Evolutionary conservation across 768 basidiomycete genomes (phyloP).

Genomic region (Hemileccinum rubropunctum): DNA sequence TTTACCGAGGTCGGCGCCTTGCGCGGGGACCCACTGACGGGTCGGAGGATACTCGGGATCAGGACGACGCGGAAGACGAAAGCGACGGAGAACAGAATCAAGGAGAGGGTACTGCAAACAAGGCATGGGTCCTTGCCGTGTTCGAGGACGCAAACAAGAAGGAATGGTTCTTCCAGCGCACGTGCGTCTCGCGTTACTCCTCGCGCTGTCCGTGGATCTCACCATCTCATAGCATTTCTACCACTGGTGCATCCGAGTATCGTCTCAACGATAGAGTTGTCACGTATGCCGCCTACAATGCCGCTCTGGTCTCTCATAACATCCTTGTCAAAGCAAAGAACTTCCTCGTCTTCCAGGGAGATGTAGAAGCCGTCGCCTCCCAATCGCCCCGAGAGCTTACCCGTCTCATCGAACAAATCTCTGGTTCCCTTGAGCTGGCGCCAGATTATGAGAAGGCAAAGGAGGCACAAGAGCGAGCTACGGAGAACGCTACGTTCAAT

Average conservation of each 20-base stretch:
- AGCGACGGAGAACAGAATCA: conserved; percentile 48
- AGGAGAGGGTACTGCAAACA: conserved; percentile 83
- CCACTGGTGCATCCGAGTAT: conserved; percentile 87
- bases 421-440: conserved; percentile 88
- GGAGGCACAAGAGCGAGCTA: conserved; percentile 82
- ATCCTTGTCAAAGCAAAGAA: conserved; percentile 99
- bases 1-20: conserved; percentile 86
- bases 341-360: conserved; percentile 98
- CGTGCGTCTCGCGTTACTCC: conserved; percentile 51
- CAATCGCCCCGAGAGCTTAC: conserved; percentile 91
- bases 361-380: conserved; percentile 96
- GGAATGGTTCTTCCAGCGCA: conserved; percentile 90
- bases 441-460: conserved; percentile 88
- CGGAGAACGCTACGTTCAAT: conserved; percentile 92
- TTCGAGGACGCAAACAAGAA: conserved; percentile 74
- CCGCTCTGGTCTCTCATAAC: conserved; percentile 83
- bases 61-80: conserved; percentile 47
- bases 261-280: conserved; percentile 78
- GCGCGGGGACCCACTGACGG: conserved; percentile 47
- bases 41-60: conserved; percentile 40
- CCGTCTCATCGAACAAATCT: conserved; percentile 91
- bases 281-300: conserved; percentile 86
- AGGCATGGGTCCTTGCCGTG: conserved; percentile 94
- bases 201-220: neutral
- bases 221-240: conserved; percentile 65